Evolutionary conservation across 2,329 filamentous ascomycete species (phyloP), one percentile per base, ranked within the genome.

Genomic region (Fusarium sp.): DNA sequence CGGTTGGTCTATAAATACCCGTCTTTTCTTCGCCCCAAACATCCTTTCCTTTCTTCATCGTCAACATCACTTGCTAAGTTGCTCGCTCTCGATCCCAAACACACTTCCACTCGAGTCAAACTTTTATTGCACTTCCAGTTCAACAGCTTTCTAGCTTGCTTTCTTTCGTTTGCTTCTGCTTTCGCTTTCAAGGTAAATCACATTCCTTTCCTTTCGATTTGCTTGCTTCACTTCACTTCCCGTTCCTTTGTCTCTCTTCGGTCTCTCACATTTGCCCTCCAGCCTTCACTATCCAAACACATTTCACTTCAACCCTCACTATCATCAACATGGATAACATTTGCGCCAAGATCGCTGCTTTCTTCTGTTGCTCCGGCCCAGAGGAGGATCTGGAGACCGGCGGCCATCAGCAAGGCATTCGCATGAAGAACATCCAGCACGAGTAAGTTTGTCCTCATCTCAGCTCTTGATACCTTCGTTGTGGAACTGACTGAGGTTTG

Each of bases 381-480:
- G 23, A 25, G 23, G 23, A 25, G 23, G 23, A 25, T 25, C 27
- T 13, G 15, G 21, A 2, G 29, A 13, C 3, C 8, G 23, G 23
- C 23, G 8, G 8, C 23, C 21, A 9, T 7, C 6, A 11, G 6
- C 27, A 29, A 29, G 27, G 11, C 27, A 29, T 29, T 29, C 6
- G 11, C 4, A 6, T 29, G 27, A 11, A 11, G 6, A 13, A 4
- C 29, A 56, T 63, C 0, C 48, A 36, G 0, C 13, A 14, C 4
- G 36, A 47, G 67, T 69, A 71, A 55, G 67, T 67, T 41, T 9
- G 55, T 20, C n/a, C 39, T 5, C 21, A 13, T 11, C 20, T 20
- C 7, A 23, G 4, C 41, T 23, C 14, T 0, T 31, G 31, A 21
- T 25, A 2, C 33, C 11, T 31, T 4, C 5, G 9, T 8, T 33